Base-by-base conservation (phyloP, 495 filamentous ascomycete species). In the Chaetomium fimeti region DNA sequence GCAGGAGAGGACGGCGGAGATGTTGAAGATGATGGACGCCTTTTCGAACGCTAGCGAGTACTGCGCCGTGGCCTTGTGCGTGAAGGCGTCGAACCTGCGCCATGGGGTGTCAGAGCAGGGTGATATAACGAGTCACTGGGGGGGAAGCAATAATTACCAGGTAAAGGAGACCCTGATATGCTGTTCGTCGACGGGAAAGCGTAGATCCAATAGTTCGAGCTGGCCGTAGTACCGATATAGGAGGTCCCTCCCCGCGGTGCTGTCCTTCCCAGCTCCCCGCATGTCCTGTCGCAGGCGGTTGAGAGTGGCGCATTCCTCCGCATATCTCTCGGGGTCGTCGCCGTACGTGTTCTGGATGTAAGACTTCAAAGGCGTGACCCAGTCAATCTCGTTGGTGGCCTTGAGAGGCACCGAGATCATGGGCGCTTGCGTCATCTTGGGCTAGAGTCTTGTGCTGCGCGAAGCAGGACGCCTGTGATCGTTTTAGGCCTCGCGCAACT, bases 381-480 rank as follows among this genome's bases (percentile, higher is more conserved):
- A 98, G 84, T 98, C 94, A 73, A 98, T 96, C 82, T 98, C 94
- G 82, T 93, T 97, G 66, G 94, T 98, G 75, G 94, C 93, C 89
- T 98, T 97, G 72, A 96, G 81, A 73, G 92, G 92, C 82, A 86
- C 87, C 67, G 90, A 92, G 62, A 97, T 87, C 92, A 97, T 97
- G 53, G 92, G 91, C 72, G 91, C 85, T 79, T 92, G 87, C 76
- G 84, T 82, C 87, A 89, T 89, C 75, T 68, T 71, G 70, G 69
- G 60, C 63, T 54, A 49, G 53, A 24, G 25, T 43, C 24, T 57
- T 47, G 51, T 54, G 43, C 60, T 53, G 65, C 47, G 54, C 47
- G 24, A 36, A 28, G 56, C 48, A 32, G 62, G 22, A 22, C 36
- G 22, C 45, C 60, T 49, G 36, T 43, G 48, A 22, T 43, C 22